Percentiles rank a stretch among this genome's conserved stretches.
phyloP scores from a whole-genome alignment of 495 filamentous ascomycete genomes.

The Aspergillus panamensis region DNA sequence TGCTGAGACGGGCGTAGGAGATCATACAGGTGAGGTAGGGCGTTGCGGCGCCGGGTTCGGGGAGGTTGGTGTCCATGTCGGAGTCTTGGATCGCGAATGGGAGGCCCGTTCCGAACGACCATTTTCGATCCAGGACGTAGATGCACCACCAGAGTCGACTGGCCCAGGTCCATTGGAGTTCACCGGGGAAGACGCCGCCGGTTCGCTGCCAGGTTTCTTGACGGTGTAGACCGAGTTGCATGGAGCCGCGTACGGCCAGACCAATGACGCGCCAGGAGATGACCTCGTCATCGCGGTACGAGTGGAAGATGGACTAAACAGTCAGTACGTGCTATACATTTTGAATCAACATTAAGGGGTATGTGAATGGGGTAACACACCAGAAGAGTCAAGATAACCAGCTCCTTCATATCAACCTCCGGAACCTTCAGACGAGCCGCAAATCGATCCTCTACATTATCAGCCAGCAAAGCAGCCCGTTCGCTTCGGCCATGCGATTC shows the following conservation, averaged over 20 bases:
- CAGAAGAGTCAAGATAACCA: conserved; percentile 67
- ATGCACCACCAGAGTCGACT: conserved; percentile 78
- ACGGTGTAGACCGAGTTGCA: conserved; percentile 76
- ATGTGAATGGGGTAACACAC: conserved; percentile 37
- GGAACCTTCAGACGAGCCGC: conserved; percentile 62
- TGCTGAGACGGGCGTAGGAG: conserved; percentile 65
- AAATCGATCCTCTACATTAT: conserved; percentile 63
- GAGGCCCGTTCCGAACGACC: conserved; percentile 76
- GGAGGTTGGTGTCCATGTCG: conserved; percentile 73
- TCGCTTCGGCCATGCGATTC: conserved; percentile 74
- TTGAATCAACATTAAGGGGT: not conserved
- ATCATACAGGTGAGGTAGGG: conserved; percentile 53
- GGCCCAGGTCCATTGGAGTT: conserved; percentile 57
- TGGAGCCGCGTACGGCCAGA: conserved; percentile 63
- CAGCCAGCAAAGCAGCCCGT: conserved; percentile 63
- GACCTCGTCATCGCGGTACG: conserved; percentile 73
- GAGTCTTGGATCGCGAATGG: conserved; percentile 76
- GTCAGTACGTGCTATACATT: not conserved
- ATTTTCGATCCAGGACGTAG: conserved; percentile 75
- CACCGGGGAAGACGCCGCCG: conserved; percentile 50
- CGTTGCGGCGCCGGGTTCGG: conserved; percentile 53
- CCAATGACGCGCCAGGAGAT: conserved; percentile 75
- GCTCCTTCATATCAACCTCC: conserved; percentile 60
- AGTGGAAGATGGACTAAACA: conserved; percentile 71
- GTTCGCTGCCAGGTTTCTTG: conserved; percentile 65